phyloP scores from a whole-genome alignment of 2,329 filamentous ascomycete genomes.

The Alternaria tenuissima region DNA sequence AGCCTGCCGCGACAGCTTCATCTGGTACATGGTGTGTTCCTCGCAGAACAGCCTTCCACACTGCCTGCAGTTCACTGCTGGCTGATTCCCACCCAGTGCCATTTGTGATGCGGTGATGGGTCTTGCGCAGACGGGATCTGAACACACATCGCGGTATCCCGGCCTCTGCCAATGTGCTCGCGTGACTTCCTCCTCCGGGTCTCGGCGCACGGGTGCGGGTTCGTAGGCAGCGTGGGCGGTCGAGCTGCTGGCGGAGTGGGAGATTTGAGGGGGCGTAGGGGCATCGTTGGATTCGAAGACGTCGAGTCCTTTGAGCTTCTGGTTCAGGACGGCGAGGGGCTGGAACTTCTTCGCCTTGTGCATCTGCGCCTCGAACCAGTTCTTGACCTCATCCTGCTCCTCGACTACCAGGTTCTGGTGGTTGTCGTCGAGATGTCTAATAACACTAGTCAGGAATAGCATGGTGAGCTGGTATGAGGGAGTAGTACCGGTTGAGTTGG shows the following conservation, averaged over 20 bases:
- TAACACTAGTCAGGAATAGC: slow-evolving; percentile 22
- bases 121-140: slow-evolving; percentile 81
- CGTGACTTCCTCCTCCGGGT: slow-evolving; percentile 91
- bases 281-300: slow-evolving; percentile 93
- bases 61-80: slow-evolving; percentile 90
- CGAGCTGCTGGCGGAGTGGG: slow-evolving; percentile 44
- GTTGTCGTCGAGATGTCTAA: slow-evolving; percentile 81
- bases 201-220: slow-evolving; percentile 54
- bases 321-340: slow-evolving; percentile 87
- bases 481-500: slow-evolving; percentile 73
- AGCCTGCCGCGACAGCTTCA: slow-evolving; percentile 91
- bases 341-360: slow-evolving; percentile 93
- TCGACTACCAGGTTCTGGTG: slow-evolving; percentile 89
- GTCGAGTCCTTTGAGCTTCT: slow-evolving; percentile 90
- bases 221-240: slow-evolving; percentile 41
- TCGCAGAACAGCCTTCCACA: slow-evolving; percentile 96
- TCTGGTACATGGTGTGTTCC: slow-evolving; percentile 99
- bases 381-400: slow-evolving; percentile 93
- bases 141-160: slow-evolving; percentile 78
- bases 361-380: slow-evolving; percentile 96
- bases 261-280: slow-evolving; percentile 51
- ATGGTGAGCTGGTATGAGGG: slow-evolving; percentile 12
- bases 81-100: slow-evolving; percentile 78
- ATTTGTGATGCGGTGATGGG: slow-evolving; percentile 56
- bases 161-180: slow-evolving; percentile 87